Percentiles rank a stretch among this genome's conserved stretches.
Conservation (phyloP, 2,329 filamentous ascomycete species). For the Corinectria fuckeliana region DNA sequence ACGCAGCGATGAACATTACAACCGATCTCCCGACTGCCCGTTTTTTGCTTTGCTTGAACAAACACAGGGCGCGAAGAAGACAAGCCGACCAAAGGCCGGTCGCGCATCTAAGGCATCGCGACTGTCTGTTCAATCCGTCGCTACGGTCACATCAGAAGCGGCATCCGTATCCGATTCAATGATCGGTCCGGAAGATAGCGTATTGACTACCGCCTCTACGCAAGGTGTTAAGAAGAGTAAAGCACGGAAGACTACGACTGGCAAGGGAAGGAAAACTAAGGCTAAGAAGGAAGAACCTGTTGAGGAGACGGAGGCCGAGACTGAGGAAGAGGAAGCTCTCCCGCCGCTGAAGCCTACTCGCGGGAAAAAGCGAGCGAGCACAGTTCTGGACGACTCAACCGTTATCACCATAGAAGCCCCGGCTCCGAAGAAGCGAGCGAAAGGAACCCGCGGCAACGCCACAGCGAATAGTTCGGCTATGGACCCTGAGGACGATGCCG, state of each 20-base stretch:
- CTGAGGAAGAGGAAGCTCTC: slow-evolving; percentile 29
- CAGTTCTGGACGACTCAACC: slow-evolving; percentile 59
- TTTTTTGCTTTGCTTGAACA: slow-evolving; percentile 78
- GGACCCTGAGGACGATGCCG: slow-evolving; percentile 48
- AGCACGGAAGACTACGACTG: slow-evolving; percentile 56
- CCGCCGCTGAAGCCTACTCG: slow-evolving; percentile 48
- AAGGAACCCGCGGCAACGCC: slow-evolving; percentile 56
- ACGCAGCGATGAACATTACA: slow-evolving; percentile 81
- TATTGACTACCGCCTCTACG: slow-evolving; percentile 65
- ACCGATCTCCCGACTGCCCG: slow-evolving; percentile 77
- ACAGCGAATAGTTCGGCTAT: slow-evolving; percentile 48
- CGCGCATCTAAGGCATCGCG: slow-evolving; percentile 74
- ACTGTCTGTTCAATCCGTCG: slow-evolving; percentile 63
- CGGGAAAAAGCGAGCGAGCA: slow-evolving; percentile 70
- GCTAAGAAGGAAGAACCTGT: slow-evolving; percentile 60
- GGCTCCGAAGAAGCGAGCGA: slow-evolving; percentile 65
- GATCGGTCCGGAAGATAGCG: slow-evolving; percentile 62
- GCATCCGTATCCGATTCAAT: slow-evolving; percentile 56
- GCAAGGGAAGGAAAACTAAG: slow-evolving; percentile 43
- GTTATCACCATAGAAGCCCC: slow-evolving; percentile 53
- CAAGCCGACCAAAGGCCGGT: slow-evolving; percentile 59
- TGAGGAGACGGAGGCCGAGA: slow-evolving; percentile 48
- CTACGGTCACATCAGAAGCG: slow-evolving; percentile 57
- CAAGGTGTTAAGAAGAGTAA: slow-evolving; percentile 64
- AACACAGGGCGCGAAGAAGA: slow-evolving; percentile 61